These are phyloP conservation scores for Phoma sp. DNA, from an alignment of 2,329 filamentous ascomycete genomes.

Conservation along the genomic window DNA sequence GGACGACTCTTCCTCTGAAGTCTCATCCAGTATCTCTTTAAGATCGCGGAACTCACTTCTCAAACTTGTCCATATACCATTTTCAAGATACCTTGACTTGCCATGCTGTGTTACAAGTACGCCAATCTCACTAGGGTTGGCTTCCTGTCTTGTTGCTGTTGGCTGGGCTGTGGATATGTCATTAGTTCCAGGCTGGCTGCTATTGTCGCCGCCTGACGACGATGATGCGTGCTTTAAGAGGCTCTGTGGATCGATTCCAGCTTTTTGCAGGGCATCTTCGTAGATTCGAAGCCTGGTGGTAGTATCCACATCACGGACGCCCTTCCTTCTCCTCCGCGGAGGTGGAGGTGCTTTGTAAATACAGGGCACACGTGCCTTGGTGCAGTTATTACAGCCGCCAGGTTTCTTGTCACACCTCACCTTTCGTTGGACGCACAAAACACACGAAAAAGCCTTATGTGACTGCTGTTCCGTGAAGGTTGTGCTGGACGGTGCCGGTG, in stretches of 20 bases:
- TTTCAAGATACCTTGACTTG: conserved; percentile 43
- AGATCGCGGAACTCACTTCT: conserved; percentile 39
- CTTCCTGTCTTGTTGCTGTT: not conserved
- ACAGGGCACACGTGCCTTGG: conserved; percentile 39
- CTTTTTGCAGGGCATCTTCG: conserved; percentile 37
- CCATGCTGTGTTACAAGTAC: conserved; percentile 37
- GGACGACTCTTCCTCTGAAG: conserved; percentile 35
- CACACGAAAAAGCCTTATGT: conserved; percentile 44
- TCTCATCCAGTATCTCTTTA: conserved; percentile 39
- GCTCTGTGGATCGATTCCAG: conserved; percentile 38
- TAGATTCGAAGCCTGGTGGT: conserved; percentile 37
- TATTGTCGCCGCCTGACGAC: not conserved
- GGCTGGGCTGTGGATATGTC: not conserved
- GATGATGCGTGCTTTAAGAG: conserved; percentile 27
- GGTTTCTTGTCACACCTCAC: conserved; percentile 43
- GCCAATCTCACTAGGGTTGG: conserved; percentile 12
- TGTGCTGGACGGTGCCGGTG: not conserved
- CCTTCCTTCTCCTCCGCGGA: conserved; percentile 38
- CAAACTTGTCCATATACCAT: conserved; percentile 43
- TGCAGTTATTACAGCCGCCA: conserved; percentile 41
- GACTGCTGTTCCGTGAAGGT: not conserved
- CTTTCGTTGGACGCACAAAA: conserved; percentile 45
- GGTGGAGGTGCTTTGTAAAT: conserved; percentile 45
- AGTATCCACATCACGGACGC: conserved; percentile 33
- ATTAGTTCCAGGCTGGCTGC: not conserved